Conservation (phyloP, 2,329 filamentous ascomycete genomes). For the Diaporthe citriasiana region DNA sequence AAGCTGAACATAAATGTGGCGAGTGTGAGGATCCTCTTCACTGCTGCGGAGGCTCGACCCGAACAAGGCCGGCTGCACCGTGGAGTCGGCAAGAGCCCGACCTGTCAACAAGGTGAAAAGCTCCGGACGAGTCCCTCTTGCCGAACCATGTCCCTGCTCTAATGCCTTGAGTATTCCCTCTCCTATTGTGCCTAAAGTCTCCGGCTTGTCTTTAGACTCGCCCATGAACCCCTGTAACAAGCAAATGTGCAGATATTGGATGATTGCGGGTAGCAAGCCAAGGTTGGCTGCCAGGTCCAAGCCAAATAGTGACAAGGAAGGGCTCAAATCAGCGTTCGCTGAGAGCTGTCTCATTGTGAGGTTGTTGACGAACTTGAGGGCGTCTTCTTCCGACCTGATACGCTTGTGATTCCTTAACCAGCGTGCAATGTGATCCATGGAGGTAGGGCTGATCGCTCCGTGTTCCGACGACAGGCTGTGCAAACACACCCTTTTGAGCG, state of each 20-base stretch:
- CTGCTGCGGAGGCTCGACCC: slow-evolving; percentile 6
- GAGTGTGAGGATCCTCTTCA: background rate
- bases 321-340: slow-evolving; percentile 39
- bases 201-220: background rate
- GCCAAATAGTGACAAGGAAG: slow-evolving; percentile 43
- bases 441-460: background rate
- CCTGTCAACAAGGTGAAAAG: slow-evolving; percentile 46
- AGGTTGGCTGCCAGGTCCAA: slow-evolving; percentile 41
- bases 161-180: slow-evolving; percentile 29
- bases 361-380: slow-evolving; percentile 58
- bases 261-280: slow-evolving; percentile 40
- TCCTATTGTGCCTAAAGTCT: background rate
- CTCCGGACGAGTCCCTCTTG: slow-evolving; percentile 39
- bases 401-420: background rate
- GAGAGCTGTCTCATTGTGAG: slow-evolving; percentile 52
- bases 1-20: slow-evolving; percentile 34
- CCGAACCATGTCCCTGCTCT: slow-evolving; percentile 30
- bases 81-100: background rate
- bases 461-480: slow-evolving; percentile 33
- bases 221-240: slow-evolving; percentile 29
- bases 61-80: slow-evolving; percentile 37
- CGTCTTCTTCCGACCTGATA: slow-evolving; percentile 27
- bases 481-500: slow-evolving; percentile 48
- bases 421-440: slow-evolving; percentile 23
- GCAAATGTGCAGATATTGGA: slow-evolving; percentile 43